Evolutionary conservation across 352 stramenopile genomes (phyloP).

Genomic region (Globisporangium nagaii): DNA sequence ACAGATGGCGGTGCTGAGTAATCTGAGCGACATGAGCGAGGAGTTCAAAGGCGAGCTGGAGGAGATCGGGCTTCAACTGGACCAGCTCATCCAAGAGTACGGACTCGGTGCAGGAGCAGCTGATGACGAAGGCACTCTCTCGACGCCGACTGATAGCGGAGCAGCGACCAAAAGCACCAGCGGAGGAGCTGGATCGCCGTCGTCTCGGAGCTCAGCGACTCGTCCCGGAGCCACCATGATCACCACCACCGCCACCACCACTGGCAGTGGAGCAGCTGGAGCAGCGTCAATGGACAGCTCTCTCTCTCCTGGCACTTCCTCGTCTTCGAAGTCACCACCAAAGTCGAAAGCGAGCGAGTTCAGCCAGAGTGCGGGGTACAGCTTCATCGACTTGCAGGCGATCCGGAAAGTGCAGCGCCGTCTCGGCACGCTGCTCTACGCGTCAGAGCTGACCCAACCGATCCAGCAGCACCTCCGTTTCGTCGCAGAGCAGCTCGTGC

Average conservation of each 20-base stretch:
- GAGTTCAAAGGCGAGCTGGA: conserved; percentile 52
- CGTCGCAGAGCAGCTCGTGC: conserved; percentile 41
- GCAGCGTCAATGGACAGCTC: neutral
- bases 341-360: conserved; percentile 4
- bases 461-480: conserved; percentile 52
- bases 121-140: neutral
- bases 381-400: conserved; percentile 60
- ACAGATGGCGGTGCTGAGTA: conserved; percentile 45
- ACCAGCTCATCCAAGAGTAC: conserved; percentile 30
- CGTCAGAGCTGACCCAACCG: conserved; percentile 46
- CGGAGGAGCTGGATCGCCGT: neutral
- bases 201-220: neutral
- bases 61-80: conserved; percentile 38
- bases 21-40: conserved; percentile 44
- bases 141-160: neutral
- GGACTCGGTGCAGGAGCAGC: neutral
- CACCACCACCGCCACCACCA: neutral
- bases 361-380: neutral
- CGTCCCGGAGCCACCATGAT: neutral
- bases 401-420: conserved; percentile 79
- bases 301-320: neutral
- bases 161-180: neutral
- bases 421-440: conserved; percentile 65
- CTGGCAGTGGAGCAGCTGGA: neutral
- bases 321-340: neutral